Evolutionary conservation across 495 filamentous ascomycete genomes (phyloP), one percentile per base, ranked within the genome.

Genomic region (Penicillium canariense): DNA sequence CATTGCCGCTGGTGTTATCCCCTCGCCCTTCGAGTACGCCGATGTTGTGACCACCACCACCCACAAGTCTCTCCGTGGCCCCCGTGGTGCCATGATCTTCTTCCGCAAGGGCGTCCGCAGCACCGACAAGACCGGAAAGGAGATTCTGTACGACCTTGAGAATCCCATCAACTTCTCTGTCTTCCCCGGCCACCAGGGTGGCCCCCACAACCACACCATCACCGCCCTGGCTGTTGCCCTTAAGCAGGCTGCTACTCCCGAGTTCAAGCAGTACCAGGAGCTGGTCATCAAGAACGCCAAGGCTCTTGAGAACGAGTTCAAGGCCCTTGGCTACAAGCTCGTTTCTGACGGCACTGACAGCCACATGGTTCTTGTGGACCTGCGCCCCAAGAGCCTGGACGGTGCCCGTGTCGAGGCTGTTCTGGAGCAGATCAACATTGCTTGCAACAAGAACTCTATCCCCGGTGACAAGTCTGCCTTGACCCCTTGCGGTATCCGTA

Each of bases 161-260:
- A 79, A 82, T 51, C 91, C 91, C 40, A 99, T 99, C 78, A 99
- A 99, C 82, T 93, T 96, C 76, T 96, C 91, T 54, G 95, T 99
- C 71, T 99, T 99, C 83, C 95, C 95, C 40, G 95, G 95, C 55
- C 95, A 99, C 78, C 95, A 99, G 80, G 95, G 95, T 68, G 95
- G 95, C 48, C 95, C 95, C 25, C 95, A 99, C 81, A 99, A 99
- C 82, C 95, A 99, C 84, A 99, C 95, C 73, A 99, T 99, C 77
- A 99, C 95, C 34, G 95, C 95, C 59, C 82, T 99, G 49, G 89
- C 95, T 26, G 95, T 97, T 61, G 95, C 95, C 42, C 83, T 99
- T 57, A 94, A 96, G 80, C 95, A 99, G 79, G 93, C 90, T 46
- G 86, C 83, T 57, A 89, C 86, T 50, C 88, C 90, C 31, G 94